phyloP scores from a whole-genome alignment of 208 protist species.

The Leishmania lainsoni region DNA sequence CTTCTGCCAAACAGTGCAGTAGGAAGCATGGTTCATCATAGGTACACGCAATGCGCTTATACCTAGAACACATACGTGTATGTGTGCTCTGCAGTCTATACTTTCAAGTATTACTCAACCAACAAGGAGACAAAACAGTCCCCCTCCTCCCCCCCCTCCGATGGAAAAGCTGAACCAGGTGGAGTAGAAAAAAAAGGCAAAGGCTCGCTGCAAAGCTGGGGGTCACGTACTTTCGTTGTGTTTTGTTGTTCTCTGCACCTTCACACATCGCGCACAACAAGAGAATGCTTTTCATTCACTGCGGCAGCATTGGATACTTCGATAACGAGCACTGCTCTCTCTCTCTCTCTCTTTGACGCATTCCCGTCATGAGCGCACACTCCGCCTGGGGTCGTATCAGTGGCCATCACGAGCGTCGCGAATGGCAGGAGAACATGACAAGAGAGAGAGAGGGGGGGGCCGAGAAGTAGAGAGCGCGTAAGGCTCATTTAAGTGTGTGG shows the following conservation, averaged over 20 bases:
- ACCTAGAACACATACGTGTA: background rate
- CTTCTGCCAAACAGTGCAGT: background rate
- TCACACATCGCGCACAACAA: background rate
- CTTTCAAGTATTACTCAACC: background rate
- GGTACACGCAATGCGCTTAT: background rate
- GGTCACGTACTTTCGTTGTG: background rate
- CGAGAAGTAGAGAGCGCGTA: background rate
- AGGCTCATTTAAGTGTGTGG: background rate
- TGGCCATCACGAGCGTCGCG: background rate
- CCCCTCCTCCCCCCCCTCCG: background rate
- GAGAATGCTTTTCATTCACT: background rate
- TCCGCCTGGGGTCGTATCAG: background rate
- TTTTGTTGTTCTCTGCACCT: background rate
- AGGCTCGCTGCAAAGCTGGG: background rate
- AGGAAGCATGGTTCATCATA: background rate
- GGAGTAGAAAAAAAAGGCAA: background rate
- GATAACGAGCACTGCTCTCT: background rate
- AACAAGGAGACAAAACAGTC: background rate
- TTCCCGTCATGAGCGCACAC: background rate
- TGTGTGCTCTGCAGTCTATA: background rate
- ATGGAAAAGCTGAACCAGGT: background rate
- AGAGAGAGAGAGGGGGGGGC: too few relatives aligned
- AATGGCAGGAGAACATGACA: background rate
- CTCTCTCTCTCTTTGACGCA: background rate
- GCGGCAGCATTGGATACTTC: background rate